phyloP scores from a whole-genome alignment of 495 filamentous ascomycete species.

The Xylaria telfairii region DNA sequence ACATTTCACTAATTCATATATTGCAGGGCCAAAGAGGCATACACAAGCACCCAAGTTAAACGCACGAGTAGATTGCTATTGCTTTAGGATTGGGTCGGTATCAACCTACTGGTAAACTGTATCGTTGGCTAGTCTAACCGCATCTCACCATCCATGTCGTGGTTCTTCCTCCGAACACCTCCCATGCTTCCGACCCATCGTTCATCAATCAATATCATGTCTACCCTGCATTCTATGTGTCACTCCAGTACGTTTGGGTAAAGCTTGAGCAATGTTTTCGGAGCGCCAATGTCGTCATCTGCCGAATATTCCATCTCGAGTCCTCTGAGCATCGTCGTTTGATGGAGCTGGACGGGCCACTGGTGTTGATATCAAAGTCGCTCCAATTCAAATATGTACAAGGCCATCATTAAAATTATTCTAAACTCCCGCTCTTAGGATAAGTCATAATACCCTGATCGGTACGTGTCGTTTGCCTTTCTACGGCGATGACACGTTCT shows the following conservation, averaged over 20 bases:
- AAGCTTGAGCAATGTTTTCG: background rate
- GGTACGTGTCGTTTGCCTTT: conserved; percentile 5
- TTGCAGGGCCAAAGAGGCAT: background rate
- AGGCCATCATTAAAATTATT: conserved; percentile 40
- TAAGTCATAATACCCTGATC: conserved; percentile 8
- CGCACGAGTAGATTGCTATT: background rate
- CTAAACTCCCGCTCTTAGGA: conserved; percentile 28
- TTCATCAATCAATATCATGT: background rate
- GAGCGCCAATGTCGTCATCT: background rate
- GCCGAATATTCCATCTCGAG: background rate
- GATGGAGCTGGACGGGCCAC: background rate
- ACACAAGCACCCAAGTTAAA: background rate
- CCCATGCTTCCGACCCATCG: background rate
- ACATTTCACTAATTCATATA: background rate
- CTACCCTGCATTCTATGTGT: background rate
- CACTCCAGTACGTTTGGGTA: background rate
- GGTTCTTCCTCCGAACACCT: background rate
- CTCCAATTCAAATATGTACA: conserved; percentile 36
- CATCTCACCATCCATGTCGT: background rate
- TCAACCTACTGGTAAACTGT: background rate
- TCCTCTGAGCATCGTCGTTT: background rate
- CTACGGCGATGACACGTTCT: background rate
- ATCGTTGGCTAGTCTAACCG: background rate
- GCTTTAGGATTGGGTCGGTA: background rate
- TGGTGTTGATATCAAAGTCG: conserved; percentile 15